phyloP scores from a whole-genome alignment of 306 rosid species.

The Canavalia gladiata region DNA sequence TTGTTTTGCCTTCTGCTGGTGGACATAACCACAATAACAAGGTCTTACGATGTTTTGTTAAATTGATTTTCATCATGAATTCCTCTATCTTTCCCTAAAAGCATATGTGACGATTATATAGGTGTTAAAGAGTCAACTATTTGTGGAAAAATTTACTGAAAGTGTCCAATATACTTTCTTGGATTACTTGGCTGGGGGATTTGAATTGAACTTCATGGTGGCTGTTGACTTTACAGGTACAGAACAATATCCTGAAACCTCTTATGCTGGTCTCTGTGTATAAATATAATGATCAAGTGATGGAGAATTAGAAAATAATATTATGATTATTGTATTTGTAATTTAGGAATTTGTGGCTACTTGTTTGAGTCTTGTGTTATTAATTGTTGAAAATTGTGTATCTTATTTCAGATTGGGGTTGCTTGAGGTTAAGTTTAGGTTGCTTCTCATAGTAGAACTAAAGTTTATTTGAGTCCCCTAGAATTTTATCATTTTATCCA shows the following conservation, averaged over 20 bases:
- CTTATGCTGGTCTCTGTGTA: background rate
- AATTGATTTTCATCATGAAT: background rate
- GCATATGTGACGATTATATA: constrained; percentile 49
- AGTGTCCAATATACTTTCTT: constrained; percentile 74
- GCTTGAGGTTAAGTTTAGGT: too few relatives aligned
- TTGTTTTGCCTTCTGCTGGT: constrained; percentile 57
- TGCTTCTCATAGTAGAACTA: too few relatives aligned
- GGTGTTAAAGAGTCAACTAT: constrained; percentile 75
- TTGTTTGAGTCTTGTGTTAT: background rate
- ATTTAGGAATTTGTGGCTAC: background rate
- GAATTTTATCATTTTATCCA: background rate
- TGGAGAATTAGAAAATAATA: background rate
- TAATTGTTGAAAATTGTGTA: constrained; percentile 3
- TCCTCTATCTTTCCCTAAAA: constrained; percentile 32
- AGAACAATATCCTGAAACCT: constrained; percentile 23
- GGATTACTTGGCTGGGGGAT: constrained; percentile 82
- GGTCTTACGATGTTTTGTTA: constrained; percentile 51
- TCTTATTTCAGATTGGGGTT: background rate
- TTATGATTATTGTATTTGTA: background rate
- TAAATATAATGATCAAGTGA: constrained; percentile 8
- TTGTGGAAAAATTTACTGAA: constrained; percentile 71
- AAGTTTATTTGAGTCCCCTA: background rate
- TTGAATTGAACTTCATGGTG: constrained; percentile 83
- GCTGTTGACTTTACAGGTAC: constrained; percentile 87
- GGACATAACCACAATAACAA: constrained; percentile 69